A percentile compares a stretch with the other conserved stretches of the same genome.
These are phyloP conservation scores for Chlamydomonas schloesseri DNA, from an alignment of 139 green algal genomes.

Conservation along the genomic window DNA sequence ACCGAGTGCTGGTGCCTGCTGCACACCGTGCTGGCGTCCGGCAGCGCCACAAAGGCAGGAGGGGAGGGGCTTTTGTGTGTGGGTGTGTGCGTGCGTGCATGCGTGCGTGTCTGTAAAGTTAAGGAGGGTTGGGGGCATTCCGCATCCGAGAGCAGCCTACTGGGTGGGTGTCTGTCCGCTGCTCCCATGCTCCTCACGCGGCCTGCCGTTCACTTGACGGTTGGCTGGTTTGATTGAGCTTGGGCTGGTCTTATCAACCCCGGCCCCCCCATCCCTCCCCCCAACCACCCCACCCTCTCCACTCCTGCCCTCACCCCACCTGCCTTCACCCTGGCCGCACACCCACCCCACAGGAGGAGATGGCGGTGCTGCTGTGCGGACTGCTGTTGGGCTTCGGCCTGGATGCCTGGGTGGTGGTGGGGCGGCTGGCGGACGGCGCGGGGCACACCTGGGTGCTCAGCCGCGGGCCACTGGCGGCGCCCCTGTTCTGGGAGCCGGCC, in stretches of 20 bases:
- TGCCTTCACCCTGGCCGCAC: neutral
- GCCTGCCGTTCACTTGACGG: no score
- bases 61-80: no score
- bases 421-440: constrained; percentile 38
- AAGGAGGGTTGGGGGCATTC: no score
- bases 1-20: constrained; percentile 48
- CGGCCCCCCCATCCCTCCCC: no score
- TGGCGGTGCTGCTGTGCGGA: constrained; percentile 61
- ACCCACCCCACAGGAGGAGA: constrained; percentile 55
- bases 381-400: constrained; percentile 74
- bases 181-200: no score
- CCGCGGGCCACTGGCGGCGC: constrained; percentile 30
- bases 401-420: constrained; percentile 69
- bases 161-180: no score
- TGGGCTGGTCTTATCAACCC: no score
- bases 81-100: no score
- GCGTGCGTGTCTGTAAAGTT: no score
- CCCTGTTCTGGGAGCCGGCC: constrained; percentile 67
- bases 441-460: constrained; percentile 69
- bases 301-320: neutral
- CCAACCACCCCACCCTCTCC: neutral
- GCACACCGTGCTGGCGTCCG: constrained; percentile 50
- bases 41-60: neutral
- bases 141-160: no score
- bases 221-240: no score